These are phyloP conservation scores for Paracoccidioides brasiliensis DNA, from an alignment of 2,329 filamentous ascomycete genomes.

Conservation along the genomic window DNA sequence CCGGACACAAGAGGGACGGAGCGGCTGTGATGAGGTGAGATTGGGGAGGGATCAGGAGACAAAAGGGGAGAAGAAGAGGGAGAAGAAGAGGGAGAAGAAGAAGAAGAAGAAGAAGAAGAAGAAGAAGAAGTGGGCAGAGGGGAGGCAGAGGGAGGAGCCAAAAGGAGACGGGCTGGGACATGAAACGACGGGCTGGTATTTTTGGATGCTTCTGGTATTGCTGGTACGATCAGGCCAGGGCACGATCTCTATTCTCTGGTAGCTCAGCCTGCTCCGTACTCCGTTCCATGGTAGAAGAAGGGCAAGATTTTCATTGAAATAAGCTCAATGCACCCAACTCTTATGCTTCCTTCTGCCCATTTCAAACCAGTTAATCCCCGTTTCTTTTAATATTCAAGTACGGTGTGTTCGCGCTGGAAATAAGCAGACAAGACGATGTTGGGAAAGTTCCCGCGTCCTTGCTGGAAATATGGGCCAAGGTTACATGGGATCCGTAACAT, in stretches of 20 bases:
- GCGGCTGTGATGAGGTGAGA: not conserved
- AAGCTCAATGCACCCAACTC: too few relatives aligned
- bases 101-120: not conserved
- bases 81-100: not conserved
- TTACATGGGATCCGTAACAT: not conserved
- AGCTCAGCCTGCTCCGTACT: too few relatives aligned
- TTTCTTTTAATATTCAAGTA: too few relatives aligned
- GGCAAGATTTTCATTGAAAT: too few relatives aligned
- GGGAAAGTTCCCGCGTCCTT: too few relatives aligned
- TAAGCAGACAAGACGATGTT: too few relatives aligned
- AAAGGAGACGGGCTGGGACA: not conserved
- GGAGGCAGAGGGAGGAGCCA: not conserved
- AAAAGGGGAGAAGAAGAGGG: not conserved
- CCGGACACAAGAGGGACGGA: not conserved
- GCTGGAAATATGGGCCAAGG: not conserved
- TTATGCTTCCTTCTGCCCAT: too few relatives aligned
- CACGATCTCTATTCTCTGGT: too few relatives aligned
- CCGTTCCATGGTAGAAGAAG: too few relatives aligned
- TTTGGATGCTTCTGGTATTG: not conserved
- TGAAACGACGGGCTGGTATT: conserved; percentile 1
- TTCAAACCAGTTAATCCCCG: too few relatives aligned
- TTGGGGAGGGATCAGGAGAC: not conserved
- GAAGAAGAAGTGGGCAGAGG: not conserved
- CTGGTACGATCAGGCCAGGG: not conserved
- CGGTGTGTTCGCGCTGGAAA: too few relatives aligned